These are phyloP conservation scores for Paramarasmius palmivorus DNA, from an alignment of 1,284 basidiomycete genomes.

Conservation along the genomic window DNA sequence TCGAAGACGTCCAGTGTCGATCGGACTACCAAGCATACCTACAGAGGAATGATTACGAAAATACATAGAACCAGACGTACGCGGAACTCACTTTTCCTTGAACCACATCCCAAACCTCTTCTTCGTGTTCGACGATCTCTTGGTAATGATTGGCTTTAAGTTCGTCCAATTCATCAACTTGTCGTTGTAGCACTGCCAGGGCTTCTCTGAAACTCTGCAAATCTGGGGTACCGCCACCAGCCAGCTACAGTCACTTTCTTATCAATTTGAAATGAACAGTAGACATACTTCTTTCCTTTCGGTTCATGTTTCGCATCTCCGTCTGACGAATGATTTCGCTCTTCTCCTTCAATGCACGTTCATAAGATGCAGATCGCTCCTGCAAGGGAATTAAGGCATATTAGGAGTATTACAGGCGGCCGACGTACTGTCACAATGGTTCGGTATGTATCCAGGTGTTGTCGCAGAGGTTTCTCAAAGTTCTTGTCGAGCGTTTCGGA, in stretches of 20 bases:
- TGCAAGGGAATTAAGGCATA: constrained; percentile 29
- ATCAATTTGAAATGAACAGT: constrained; percentile 7
- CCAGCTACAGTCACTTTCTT: too few relatives aligned
- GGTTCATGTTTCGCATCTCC: constrained; percentile 86
- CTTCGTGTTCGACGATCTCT: constrained; percentile 90
- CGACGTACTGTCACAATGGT: constrained; percentile 66
- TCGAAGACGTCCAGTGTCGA: constrained; percentile 84
- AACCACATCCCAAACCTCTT: constrained; percentile 90
- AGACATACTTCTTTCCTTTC: constrained; percentile 77
- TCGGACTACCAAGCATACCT: constrained; percentile 75
- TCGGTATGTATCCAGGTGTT: constrained; percentile 83
- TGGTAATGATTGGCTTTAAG: constrained; percentile 81
- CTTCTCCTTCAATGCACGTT: constrained; percentile 78
- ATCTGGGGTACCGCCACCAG: constrained; percentile 51
- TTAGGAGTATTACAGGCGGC: constrained; percentile 8
- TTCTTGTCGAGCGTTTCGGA: constrained; percentile 86
- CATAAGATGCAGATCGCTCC: constrained; percentile 81
- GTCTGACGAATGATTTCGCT: constrained; percentile 85
- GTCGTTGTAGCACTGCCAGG: constrained; percentile 79
- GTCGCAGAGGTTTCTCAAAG: constrained; percentile 87
- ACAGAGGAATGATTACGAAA: constrained; percentile 2
- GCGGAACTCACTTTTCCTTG: constrained; percentile 68
- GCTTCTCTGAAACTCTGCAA: constrained; percentile 85
- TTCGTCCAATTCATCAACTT: constrained; percentile 87
- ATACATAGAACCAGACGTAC: constrained; percentile 1